phyloP scores from a whole-genome alignment of 2,329 filamentous ascomycete genomes.

The Ceratocystis cubensis region DNA sequence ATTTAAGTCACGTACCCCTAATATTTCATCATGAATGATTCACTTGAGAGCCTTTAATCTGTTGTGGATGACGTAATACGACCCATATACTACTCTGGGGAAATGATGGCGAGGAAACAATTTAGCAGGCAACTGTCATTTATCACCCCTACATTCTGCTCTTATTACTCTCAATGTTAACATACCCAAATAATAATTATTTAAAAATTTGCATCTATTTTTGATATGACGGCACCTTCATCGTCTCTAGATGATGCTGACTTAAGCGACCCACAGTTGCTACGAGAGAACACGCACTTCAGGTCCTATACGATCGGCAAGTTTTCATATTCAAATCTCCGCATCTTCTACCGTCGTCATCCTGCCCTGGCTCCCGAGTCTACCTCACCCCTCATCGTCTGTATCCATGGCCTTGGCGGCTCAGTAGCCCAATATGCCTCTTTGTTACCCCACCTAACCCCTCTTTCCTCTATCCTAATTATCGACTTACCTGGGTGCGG shows the following conservation, averaged over 20 bases:
- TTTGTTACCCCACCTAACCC: conserved; percentile 66
- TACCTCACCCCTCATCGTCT: conserved; percentile 60
- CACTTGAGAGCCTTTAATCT: no score
- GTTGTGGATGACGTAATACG: conserved; percentile 1
- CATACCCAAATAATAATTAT: neutral
- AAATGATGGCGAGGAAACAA: neutral
- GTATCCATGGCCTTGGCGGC: conserved; percentile 87
- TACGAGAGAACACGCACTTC: conserved; percentile 62
- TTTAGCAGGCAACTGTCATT: neutral
- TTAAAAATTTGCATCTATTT: neutral
- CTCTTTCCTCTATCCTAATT: conserved; percentile 71
- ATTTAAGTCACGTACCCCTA: neutral
- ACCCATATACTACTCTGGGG: neutral
- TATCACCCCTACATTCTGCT: neutral
- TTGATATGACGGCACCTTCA: neutral
- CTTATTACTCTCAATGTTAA: neutral
- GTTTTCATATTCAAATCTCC: conserved; percentile 61
- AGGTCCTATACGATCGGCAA: conserved; percentile 58
- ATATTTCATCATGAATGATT: neutral
- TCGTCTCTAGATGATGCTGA: conserved; percentile 23
- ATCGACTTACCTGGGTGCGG: conserved; percentile 89
- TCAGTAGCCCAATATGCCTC: conserved; percentile 79
- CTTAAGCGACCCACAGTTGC: conserved; percentile 60
- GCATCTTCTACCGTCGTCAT: conserved; percentile 75
- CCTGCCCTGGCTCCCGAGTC: conserved; percentile 40